Base-by-base conservation (phyloP, 768 basidiomycete genomes). In the Gelatoporia subvermispora region DNA sequence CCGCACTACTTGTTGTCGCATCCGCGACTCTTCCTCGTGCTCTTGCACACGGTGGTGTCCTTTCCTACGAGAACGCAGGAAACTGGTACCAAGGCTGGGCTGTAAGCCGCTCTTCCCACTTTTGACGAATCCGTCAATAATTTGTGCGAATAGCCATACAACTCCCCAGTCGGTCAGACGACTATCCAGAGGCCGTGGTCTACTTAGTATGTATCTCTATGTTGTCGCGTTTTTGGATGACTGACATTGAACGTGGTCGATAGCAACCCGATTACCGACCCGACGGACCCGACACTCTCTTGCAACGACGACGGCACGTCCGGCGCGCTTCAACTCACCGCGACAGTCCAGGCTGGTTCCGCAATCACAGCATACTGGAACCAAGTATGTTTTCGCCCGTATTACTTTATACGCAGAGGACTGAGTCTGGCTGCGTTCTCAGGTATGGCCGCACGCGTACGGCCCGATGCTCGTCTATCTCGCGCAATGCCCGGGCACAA, bases 141-240 rank as follows among this genome's bases (percentile, higher is more conserved):
- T 3, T 35, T n/a, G 45, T 66, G 67, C 1, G 68, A 65, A 51
- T 50, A 60, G 35, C 52, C 71, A 4, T 73, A 72, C 63, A 69
- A 71, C 55, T 61, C 66, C 0, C 66, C 72, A n/a, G 51, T 56
- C n/a, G 68, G 70, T 16, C 72, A 73, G 56, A 57, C 49, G 31
- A 65, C 64, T 38, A 72, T 72, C 51, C 60, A 70, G 60, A 65
- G 67, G 42, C 63, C 65, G 53, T 71, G 70, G 70, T 68, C 68
- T 35, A 61, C 60, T 13, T 73, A 72, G 63, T 64, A 40, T 20
- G 62, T 54, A n/a, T 17, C 8, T 23, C 15, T 8, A 28, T 37
- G 28, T 9, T 3, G 23, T 36, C 8, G 25, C 34, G n/a, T 24
- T 21, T 34, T 10, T 2, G 43, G 11, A 13, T 21, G 13, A 31